Evolutionary conservation across 1,139 yeast species (phyloP), one percentile per base, ranked within the genome.

Genomic region (Kodamaea fungicola): DNA sequence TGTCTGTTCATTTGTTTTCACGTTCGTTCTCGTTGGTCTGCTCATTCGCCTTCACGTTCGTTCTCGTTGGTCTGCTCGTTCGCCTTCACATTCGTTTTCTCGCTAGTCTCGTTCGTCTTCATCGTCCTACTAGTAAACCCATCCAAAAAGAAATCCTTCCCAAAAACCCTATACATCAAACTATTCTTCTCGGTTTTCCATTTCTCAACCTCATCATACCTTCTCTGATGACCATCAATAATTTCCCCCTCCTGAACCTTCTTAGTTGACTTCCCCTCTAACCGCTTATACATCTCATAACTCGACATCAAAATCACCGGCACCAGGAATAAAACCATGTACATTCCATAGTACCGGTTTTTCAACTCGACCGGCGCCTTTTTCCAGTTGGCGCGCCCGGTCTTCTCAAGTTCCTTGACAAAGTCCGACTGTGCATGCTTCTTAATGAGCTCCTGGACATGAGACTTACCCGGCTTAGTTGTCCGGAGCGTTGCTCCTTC

Each of bases 91-190:
- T n/a, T n/a, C n/a, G n/a, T n/a, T n/a, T n/a, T n/a, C n/a, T n/a
- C 19, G 19, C 32, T 33, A n/a, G 26, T 27, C 4, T 32, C 34
- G 2, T 31, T 32, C 19, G 28, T 32, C 25, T 32, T 31, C 65
- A 69, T 64, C 4, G 76, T 67, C 41, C 57, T 64, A 45, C 74
- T 68, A 10, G 76, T 71, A 40, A 67, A 66, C 12, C 76, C 76
- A 40, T 71, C 76, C 38, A 68, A 55, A 44, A 65, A 71, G 52
- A 64, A 69, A 42, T 71, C 76, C 36, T 51, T 56, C 1, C 76
- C 76, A 47, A 71, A 71, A 10, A 70, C 37, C 44, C 54, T 59
- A 47, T 66, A 69, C 64, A 62, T 55, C 40, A 60, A 47, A 42
- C 71, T 64, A 31, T 63, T 53, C 45, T 54, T 59, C 46, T 71